A percentile compares a stretch with the other conserved stretches of the same genome.
Conservation (phyloP, 225 moss, liverwort and hornwort species). For the Bryoerythrophyllum caledonicum region DNA sequence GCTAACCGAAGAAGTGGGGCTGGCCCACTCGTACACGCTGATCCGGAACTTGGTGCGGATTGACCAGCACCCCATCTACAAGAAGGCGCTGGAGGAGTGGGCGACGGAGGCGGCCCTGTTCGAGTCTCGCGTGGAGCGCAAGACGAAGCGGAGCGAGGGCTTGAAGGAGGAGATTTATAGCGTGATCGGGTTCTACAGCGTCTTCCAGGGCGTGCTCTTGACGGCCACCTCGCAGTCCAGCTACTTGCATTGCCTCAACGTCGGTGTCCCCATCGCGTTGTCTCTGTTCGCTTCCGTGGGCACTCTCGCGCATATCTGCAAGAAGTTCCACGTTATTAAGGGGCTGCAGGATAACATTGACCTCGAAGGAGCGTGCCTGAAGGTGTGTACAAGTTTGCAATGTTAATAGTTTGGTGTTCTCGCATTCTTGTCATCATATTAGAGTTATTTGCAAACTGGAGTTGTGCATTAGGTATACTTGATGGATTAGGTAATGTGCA, state of each 20-base stretch:
- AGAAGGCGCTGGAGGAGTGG: slow-evolving; percentile 25
- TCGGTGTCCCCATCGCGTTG: neutral
- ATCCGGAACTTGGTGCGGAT: slow-evolving; percentile 24
- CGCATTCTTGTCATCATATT: too few species aligned
- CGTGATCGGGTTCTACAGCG: slow-evolving; percentile 15
- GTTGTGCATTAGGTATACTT: too few species aligned
- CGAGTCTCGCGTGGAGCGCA: slow-evolving; percentile 7
- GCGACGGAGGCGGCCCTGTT: neutral
- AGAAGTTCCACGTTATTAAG: neutral
- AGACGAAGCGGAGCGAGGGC: neutral
- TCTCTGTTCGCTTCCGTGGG: slow-evolving; percentile 11
- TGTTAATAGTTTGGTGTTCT: neutral
- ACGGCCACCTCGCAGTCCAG: slow-evolving; percentile 17
- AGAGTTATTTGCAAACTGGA: neutral
- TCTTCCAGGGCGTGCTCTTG: slow-evolving; percentile 27
- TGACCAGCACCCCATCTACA: slow-evolving; percentile 17
- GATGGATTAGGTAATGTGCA: too few species aligned
- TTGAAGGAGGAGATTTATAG: slow-evolving; percentile 11
- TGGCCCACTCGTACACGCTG: slow-evolving; percentile 10
- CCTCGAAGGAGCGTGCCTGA: neutral
- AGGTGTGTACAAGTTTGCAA: neutral
- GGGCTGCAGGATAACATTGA: neutral
- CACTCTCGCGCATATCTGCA: neutral
- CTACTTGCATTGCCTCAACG: slow-evolving; percentile 22
- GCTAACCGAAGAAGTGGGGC: neutral